Evolutionary conservation across 1,139 yeast species (phyloP).

Genomic region (Yamadazyma taylorii): DNA sequence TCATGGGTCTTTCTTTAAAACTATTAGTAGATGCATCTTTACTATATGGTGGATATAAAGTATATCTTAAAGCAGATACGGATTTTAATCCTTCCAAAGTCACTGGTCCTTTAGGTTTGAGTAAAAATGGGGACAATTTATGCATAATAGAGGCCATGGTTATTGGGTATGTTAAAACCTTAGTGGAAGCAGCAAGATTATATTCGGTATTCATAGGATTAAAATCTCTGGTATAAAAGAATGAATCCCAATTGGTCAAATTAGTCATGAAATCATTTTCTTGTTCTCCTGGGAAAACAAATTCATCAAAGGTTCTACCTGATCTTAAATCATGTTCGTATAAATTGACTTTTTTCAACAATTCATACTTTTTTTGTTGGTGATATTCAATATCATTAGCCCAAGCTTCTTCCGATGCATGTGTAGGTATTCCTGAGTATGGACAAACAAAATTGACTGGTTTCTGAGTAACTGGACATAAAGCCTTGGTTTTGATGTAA

Average conservation of each 20-base stretch:
- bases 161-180: constrained; percentile 88
- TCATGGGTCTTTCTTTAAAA: constrained; percentile 83
- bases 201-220: constrained; percentile 96
- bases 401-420: constrained; percentile 90
- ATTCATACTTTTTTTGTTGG: constrained; percentile 60
- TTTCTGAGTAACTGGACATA: constrained; percentile 85
- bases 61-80: constrained; percentile 84
- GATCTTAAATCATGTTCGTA: constrained; percentile 94
- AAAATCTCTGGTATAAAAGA: constrained; percentile 88
- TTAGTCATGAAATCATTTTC: constrained; percentile 76
- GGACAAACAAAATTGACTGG: constrained; percentile 90
- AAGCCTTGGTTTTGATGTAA: constrained; percentile 79
- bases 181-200: constrained; percentile 92
- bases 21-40: constrained; percentile 41
- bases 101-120: constrained; percentile 82
- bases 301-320: constrained; percentile 92
- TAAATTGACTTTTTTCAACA: constrained; percentile 80
- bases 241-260: constrained; percentile 88
- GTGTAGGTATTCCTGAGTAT: constrained; percentile 92
- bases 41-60: constrained; percentile 74
- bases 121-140: constrained; percentile 78
- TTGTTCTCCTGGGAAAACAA: constrained; percentile 85
- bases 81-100: constrained; percentile 92
- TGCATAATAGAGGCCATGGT: constrained; percentile 85
- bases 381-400: constrained; percentile 76